Evolutionary conservation across 176 grass and related monocot species (phyloP).

Genomic region (Eleusine indica): DNA sequence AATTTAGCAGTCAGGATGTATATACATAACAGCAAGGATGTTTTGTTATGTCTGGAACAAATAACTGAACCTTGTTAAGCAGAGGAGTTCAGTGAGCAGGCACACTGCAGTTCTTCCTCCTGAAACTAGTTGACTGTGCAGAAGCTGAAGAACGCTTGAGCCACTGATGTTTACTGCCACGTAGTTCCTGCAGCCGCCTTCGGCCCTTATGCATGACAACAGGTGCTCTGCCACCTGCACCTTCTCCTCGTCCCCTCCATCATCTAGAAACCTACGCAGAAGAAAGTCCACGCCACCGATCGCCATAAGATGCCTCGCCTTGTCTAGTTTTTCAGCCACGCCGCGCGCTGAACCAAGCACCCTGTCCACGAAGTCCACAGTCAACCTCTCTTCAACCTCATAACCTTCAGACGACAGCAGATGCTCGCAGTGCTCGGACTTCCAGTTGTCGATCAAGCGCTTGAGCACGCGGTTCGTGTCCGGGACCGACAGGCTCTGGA

Average conservation of each 20-base stretch:
- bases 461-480: conserved; percentile 56
- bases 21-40: background rate
- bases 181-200: conserved; percentile 61
- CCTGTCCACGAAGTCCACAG: background rate
- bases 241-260: conserved; percentile 26
- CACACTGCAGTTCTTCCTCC: conserved; percentile 29
- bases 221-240: conserved; percentile 32
- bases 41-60: background rate
- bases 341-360: background rate
- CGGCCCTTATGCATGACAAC: conserved; percentile 53
- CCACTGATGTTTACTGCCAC: conserved; percentile 43
- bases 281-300: conserved; percentile 60
- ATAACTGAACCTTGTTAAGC: conserved; percentile 45
- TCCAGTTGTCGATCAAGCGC: conserved; percentile 51
- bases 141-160: conserved; percentile 38
- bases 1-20: background rate
- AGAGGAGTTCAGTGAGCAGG: conserved; percentile 53
- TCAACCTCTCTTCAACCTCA: conserved; percentile 7
- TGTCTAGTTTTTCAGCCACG: conserved; percentile 45
- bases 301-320: conserved; percentile 50
- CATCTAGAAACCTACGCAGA: conserved; percentile 38
- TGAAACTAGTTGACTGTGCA: conserved; percentile 40
- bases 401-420: background rate
- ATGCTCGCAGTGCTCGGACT: conserved; percentile 34
- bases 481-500: conserved; percentile 28